Percentiles rank a stretch among this genome's conserved stretches.
Conservation (phyloP, 768 basidiomycete species). For the Sarcodon sp. region DNA sequence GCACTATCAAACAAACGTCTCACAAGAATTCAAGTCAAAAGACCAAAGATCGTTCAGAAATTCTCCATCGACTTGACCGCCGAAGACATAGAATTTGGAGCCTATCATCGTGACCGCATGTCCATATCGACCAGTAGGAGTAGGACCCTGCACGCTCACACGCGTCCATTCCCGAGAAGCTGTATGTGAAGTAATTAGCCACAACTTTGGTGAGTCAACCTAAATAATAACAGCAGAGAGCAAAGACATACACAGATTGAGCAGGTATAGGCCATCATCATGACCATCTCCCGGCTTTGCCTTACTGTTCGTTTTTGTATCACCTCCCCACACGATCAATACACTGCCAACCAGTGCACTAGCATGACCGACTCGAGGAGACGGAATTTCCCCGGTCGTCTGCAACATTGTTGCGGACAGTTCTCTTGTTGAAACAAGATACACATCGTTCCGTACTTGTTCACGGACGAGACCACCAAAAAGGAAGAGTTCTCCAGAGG, state of each 20-base stretch:
- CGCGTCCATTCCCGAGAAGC: slow-evolving; percentile 94
- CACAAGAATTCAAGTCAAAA: slow-evolving; percentile 91
- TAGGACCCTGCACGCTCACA: slow-evolving; percentile 61
- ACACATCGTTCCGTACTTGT: slow-evolving; percentile 82
- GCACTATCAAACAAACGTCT: slow-evolving; percentile 4
- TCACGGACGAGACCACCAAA: slow-evolving; percentile 96
- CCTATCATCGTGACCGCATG: slow-evolving; percentile 91
- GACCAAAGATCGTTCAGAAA: slow-evolving; percentile 94
- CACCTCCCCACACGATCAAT: slow-evolving; percentile 96
- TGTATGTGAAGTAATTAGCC: slow-evolving; percentile 16
- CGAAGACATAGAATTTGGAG: slow-evolving; percentile 89
- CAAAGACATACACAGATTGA: slow-evolving; percentile 72
- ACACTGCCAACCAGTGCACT: slow-evolving; percentile 93
- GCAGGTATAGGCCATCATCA: slow-evolving; percentile 86
- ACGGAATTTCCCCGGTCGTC: slow-evolving; percentile 81
- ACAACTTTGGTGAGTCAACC: background rate
- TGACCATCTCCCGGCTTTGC: slow-evolving; percentile 57
- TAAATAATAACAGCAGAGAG: background rate
- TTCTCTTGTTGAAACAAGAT: slow-evolving; percentile 74
- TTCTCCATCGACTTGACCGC: slow-evolving; percentile 90
- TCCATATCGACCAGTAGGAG: slow-evolving; percentile 86
- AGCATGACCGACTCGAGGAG: slow-evolving; percentile 91
- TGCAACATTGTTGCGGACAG: slow-evolving; percentile 73
- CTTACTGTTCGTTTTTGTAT: slow-evolving; percentile 72
- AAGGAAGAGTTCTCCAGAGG: slow-evolving; percentile 85